Evolutionary conservation across 805 yeast species (phyloP).

Genomic region (Hanseniaspora nectarophila): DNA sequence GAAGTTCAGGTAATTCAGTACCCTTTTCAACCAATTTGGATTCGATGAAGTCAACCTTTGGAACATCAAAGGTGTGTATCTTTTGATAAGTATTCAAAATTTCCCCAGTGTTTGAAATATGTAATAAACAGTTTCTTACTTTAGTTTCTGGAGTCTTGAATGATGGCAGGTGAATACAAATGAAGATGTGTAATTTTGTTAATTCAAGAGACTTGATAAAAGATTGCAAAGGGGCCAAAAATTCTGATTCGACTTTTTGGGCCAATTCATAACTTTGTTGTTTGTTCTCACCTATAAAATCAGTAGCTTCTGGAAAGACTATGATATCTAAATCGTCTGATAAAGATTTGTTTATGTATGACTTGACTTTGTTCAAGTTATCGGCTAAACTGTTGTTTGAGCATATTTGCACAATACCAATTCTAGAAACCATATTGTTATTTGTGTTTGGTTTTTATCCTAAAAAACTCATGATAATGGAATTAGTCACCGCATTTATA

Average conservation of each 20-base stretch:
- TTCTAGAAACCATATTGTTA: conserved; percentile 19
- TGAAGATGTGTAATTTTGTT: conserved; percentile 48
- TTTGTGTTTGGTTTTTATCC: neutral
- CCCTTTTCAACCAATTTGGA: conserved; percentile 79
- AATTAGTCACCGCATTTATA: too few relatives aligned
- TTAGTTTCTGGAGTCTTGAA: conserved; percentile 26
- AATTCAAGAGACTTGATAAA: conserved; percentile 33
- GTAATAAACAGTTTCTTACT: conserved; percentile 61
- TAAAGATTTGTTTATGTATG: conserved; percentile 54
- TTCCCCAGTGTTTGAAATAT: conserved; percentile 55
- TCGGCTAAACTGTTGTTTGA: conserved; percentile 50
- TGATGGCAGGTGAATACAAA: conserved; percentile 82
- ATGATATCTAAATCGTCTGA: conserved; percentile 49
- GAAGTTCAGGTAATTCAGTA: conserved; percentile 31
- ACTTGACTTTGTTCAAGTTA: conserved; percentile 50
- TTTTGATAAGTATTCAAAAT: conserved; percentile 66
- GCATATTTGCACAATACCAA: conserved; percentile 81
- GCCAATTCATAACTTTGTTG: conserved; percentile 54
- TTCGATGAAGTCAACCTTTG: conserved; percentile 57
- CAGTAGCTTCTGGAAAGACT: conserved; percentile 89
- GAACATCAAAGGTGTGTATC: conserved; percentile 80
- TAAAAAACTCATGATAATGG: too few relatives aligned
- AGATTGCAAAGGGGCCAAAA: conserved; percentile 35
- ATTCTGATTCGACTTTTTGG: conserved; percentile 31
- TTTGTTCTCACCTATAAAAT: conserved; percentile 65